These are phyloP conservation scores for Candida methanosorbosa DNA, from an alignment of 805 yeast species.

Conservation along the genomic window DNA sequence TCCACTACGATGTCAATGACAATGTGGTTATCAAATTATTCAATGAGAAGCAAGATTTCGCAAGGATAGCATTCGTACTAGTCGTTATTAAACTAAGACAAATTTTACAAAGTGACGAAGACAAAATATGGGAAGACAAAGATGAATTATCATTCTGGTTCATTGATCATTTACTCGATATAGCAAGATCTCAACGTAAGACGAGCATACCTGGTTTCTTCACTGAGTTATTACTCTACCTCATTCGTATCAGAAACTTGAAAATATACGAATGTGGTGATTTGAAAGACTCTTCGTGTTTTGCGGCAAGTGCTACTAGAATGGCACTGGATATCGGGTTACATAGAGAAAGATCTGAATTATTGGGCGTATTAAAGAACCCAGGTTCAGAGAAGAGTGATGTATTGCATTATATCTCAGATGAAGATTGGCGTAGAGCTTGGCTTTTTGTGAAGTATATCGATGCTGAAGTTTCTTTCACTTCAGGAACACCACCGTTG, in stretches of 20 bases:
- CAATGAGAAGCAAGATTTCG: conserved; percentile 10
- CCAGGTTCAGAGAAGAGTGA: neutral
- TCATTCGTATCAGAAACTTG: conserved; percentile 9
- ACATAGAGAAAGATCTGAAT: conserved; percentile 3
- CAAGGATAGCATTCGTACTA: conserved; percentile 14
- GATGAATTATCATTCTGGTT: conserved; percentile 12
- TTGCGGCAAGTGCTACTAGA: conserved; percentile 10
- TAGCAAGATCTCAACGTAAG: conserved; percentile 7
- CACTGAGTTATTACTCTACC: neutral
- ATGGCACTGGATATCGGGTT: conserved; percentile 16
- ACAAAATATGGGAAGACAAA: conserved; percentile 1
- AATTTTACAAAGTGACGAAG: neutral
- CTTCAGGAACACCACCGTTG: conserved; percentile 15
- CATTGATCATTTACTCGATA: conserved; percentile 9
- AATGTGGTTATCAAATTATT: conserved; percentile 6
- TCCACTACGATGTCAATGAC: conserved; percentile 2
- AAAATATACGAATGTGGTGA: conserved; percentile 11
- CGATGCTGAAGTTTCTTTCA: conserved; percentile 15
- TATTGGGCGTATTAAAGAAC: neutral
- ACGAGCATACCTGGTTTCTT: conserved; percentile 11
- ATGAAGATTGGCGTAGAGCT: conserved; percentile 11
- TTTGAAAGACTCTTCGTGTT: conserved; percentile 8
- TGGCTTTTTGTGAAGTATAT: conserved; percentile 11
- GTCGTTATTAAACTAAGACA: conserved; percentile 5
- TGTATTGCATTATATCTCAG: conserved; percentile 6